A percentile compares a stretch with the other conserved stretches of the same genome.
These are phyloP conservation scores for Mesotaenium endlicherianum DNA, from an alignment of 139 green algal genomes.

Conservation along the genomic window DNA sequence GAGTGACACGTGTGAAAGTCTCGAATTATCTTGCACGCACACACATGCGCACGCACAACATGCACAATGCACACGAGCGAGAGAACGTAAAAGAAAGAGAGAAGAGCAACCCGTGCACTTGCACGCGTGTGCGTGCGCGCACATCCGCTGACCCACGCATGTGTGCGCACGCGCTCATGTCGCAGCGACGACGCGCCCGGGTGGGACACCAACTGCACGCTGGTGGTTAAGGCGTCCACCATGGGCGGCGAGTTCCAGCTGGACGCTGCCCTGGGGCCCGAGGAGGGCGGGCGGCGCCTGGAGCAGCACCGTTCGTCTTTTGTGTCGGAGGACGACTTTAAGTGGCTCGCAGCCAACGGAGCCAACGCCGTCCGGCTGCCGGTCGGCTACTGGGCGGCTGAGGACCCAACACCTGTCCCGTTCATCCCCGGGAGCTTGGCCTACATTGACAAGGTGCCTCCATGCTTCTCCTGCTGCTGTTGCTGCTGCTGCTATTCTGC, in stretches of 20 bases:
- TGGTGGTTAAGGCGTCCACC: not conserved
- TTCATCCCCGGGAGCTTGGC: not conserved
- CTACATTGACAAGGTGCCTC: no score
- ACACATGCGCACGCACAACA: no score
- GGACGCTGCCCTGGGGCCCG: not conserved
- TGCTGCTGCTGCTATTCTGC: no score
- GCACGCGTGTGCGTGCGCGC: no score
- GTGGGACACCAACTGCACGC: constrained; percentile 21
- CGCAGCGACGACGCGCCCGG: constrained; percentile 23
- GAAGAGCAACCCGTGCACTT: no score
- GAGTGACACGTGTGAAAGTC: no score
- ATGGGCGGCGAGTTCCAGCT: constrained; percentile 40
- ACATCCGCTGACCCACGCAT: no score
- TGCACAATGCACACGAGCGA: no score
- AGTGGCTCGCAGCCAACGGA: not conserved
- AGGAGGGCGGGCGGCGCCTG: not conserved
- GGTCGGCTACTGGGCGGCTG: constrained; percentile 17
- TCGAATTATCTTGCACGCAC: no score
- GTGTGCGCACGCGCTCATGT: not conserved
- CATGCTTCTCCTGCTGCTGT: no score
- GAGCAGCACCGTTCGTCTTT: not conserved
- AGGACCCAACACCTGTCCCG: not conserved
- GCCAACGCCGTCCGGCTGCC: constrained; percentile 21
- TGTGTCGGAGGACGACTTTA: constrained; percentile 2
- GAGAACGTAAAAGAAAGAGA: no score